A percentile compares a stretch with the other conserved stretches of the same genome.
Conservation (phyloP, 495 filamentous ascomycete species). For the Aspergillus asperescens region DNA sequence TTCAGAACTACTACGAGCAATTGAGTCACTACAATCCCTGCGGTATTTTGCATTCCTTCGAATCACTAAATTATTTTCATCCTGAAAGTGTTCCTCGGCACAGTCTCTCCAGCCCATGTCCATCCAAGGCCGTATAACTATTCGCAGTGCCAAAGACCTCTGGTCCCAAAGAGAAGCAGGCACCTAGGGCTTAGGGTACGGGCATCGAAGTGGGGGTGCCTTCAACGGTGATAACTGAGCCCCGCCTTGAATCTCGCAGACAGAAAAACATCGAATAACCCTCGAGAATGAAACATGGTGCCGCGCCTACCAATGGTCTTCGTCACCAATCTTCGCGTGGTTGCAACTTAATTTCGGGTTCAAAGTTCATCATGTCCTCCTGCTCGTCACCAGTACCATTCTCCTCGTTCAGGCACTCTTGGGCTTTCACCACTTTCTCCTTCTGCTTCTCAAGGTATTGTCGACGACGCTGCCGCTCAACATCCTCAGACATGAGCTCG, state of each 20-base stretch:
- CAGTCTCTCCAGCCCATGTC: background rate
- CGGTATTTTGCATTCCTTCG: background rate
- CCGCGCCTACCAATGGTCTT: too few species aligned
- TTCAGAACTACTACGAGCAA: background rate
- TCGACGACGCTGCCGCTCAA: slow-evolving; percentile 38
- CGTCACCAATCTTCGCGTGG: slow-evolving; percentile 4
- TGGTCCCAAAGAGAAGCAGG: slow-evolving; percentile 21
- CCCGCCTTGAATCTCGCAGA: slow-evolving; percentile 3
- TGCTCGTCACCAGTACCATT: slow-evolving; percentile 13
- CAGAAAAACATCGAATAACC: background rate
- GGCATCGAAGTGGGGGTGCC: slow-evolving; percentile 35
- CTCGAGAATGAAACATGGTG: background rate
- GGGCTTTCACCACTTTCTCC: slow-evolving; percentile 41
- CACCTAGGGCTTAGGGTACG: slow-evolving; percentile 48
- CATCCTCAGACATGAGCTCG: slow-evolving; percentile 48
- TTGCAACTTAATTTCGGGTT: slow-evolving; percentile 12
- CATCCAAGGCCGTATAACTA: background rate
- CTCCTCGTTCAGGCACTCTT: slow-evolving; percentile 32
- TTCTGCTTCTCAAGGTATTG: slow-evolving; percentile 35
- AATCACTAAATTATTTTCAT: background rate
- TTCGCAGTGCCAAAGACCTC: background rate
- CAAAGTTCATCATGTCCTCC: background rate
- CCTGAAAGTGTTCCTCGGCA: background rate
- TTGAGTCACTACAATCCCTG: slow-evolving; percentile 1
- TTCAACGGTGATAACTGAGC: slow-evolving; percentile 4